Evolutionary conservation across 371 early-diverging fungal species (phyloP), one percentile per base, ranked within the genome.

Genomic region (Haplosporangium sp.): DNA sequence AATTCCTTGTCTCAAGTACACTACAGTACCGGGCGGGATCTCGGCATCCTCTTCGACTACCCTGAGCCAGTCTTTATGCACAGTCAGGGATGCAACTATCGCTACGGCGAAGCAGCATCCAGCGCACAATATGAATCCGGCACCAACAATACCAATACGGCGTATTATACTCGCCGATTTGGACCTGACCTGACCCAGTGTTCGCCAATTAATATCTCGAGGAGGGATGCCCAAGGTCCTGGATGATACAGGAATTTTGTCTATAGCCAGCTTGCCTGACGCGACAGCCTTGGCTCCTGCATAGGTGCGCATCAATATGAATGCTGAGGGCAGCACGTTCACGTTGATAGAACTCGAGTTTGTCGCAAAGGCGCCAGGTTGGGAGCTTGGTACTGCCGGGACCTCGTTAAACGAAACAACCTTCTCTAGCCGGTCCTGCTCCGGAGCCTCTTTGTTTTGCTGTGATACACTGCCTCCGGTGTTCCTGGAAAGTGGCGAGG

Each of bases 171-270:
- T 20, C 10, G 29, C 55, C 5, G 43, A 14, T 43, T 43, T n/a
- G 16, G 57, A 42, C 21, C 42, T 1, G 6, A 55, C 40, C 37
- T 71, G 72, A n/a, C 72, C 72, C 10, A 71, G 55, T 6, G 37
- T 50, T 18, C 61, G 56, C 72, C 72, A 71, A 42, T 71, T 65
- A 37, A 71, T 60, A 16, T 71, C 66, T 1, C 65, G 65, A 4
- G 65, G 65, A 10, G 65, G 40, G 37, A 71, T 54, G 7, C 66
- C 66, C 40, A 71, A 20, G 7, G 42, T 40, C 12, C 72, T 59
- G 21, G 23, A 42, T 1, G 40, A n/a, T 2, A 29, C 38, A 1
- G 58, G 51, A 37, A 64, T 54, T 20, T 59, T 41, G 38, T 65
- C 72, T 20, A 40, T 12, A 6, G 40, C 72, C 1, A 65, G 20